Conservation (phyloP, 176 grass and related monocot genomes). For the Elymus sibiricus region DNA sequence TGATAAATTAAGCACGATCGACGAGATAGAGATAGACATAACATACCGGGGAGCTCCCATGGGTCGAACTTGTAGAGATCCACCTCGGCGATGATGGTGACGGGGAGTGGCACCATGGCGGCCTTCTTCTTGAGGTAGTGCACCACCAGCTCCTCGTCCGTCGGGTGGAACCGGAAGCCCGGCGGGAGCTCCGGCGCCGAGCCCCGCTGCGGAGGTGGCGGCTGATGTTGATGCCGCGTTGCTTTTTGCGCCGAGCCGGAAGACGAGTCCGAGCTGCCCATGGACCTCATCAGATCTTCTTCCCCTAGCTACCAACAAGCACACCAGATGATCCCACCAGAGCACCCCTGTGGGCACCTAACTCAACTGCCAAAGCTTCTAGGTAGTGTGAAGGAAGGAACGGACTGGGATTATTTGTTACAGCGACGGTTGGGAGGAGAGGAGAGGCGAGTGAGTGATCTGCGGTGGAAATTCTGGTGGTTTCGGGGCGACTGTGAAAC, state of each 20-base stretch:
- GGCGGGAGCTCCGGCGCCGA: slow-evolving; percentile 69
- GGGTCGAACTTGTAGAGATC: slow-evolving; percentile 97
- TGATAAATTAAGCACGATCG: neutral
- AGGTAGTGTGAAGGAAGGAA: slow-evolving; percentile 14
- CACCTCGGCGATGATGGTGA: slow-evolving; percentile 88
- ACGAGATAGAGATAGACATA: neutral
- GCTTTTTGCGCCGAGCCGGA: slow-evolving; percentile 43
- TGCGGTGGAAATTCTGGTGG: slow-evolving; percentile 26
- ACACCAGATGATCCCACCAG: slow-evolving; percentile 3
- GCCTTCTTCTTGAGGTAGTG: slow-evolving; percentile 97
- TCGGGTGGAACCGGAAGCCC: slow-evolving; percentile 88
- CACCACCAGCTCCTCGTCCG: slow-evolving; percentile 92
- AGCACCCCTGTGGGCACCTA: neutral
- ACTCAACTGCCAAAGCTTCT: slow-evolving; percentile 21
- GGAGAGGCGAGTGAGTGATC: slow-evolving; percentile 30
- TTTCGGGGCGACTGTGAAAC: neutral
- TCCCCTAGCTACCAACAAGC: neutral
- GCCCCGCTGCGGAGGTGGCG: slow-evolving; percentile 13
- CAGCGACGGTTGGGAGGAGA: slow-evolving; percentile 19
- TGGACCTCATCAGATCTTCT: slow-evolving; percentile 19
- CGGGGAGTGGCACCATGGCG: slow-evolving; percentile 57
- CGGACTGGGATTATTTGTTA: slow-evolving; percentile 32
- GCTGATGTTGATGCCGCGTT: neutral
- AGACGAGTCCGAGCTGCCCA: slow-evolving; percentile 68
- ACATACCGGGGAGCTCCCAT: slow-evolving; percentile 87